Conservation (phyloP, 805 yeast species). For the Brettanomyces bruxellensis region DNA sequence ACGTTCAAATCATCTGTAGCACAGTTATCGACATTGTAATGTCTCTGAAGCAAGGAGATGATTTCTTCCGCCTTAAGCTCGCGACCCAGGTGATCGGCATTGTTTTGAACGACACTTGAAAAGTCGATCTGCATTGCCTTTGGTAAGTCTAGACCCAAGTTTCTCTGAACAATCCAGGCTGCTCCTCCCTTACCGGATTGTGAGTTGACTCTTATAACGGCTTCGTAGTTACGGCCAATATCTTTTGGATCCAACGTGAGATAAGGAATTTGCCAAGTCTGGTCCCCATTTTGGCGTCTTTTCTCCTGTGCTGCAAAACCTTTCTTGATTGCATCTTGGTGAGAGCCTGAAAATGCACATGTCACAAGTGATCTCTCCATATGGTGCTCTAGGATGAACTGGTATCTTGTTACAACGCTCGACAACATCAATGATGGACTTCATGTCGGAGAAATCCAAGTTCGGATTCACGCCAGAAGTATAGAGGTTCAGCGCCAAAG, state of each 20-base stretch:
- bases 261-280: conserved; percentile 64
- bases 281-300: conserved; percentile 39
- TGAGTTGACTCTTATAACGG: conserved; percentile 74
- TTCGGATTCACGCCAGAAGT: conserved; percentile 70
- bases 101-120: conserved; percentile 52
- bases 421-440: conserved; percentile 55
- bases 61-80: conserved; percentile 65
- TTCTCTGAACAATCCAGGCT: conserved; percentile 68
- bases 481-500: conserved; percentile 69
- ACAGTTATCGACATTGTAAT: conserved; percentile 40
- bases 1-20: conserved; percentile 27
- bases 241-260: conserved; percentile 76
- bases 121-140: conserved; percentile 62
- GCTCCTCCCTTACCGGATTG: conserved; percentile 90
- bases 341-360: conserved; percentile 63
- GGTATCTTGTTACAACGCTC: conserved; percentile 76
- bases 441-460: conserved; percentile 62
- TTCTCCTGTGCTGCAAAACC: conserved; percentile 38
- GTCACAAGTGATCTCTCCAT: conserved; percentile 74
- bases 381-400: conserved; percentile 68
- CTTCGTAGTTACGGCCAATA: conserved; percentile 74
- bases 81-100: conserved; percentile 59
- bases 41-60: conserved; percentile 41
- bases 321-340: conserved; percentile 30
- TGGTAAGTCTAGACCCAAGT: conserved; percentile 67